Percentiles rank a stretch among this genome's conserved stretches.
Evolutionary conservation across 768 basidiomycete genomes (phyloP).

Genomic region (Zangia roseola): DNA sequence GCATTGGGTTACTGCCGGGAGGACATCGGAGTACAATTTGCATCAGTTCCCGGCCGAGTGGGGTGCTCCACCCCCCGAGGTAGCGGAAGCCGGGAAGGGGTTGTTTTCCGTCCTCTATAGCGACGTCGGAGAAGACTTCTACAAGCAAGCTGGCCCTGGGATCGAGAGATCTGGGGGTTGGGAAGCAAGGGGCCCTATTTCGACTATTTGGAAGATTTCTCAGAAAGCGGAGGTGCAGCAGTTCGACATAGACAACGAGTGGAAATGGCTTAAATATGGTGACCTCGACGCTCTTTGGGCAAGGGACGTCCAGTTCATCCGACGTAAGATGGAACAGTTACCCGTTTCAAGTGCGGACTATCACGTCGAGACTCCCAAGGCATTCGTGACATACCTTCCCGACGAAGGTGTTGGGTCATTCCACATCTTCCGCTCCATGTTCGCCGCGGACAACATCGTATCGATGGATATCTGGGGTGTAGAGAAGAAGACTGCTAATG

Average conservation of each 20-base stretch:
- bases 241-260: constrained; percentile 4
- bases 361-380: constrained; percentile 11
- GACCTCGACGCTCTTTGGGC: constrained; percentile 40
- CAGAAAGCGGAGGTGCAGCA: constrained; percentile 1
- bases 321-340: constrained; percentile 26
- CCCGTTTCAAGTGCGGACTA: constrained; percentile 5
- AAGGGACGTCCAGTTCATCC: constrained; percentile 39
- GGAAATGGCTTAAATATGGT: constrained; percentile 34
- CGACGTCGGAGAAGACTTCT: constrained; percentile 50
- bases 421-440: constrained; percentile 36
- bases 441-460: constrained; percentile 9
- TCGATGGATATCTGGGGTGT: constrained; percentile 22
- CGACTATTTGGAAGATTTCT: constrained; percentile 41
- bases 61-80: constrained; percentile 43
- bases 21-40: constrained; percentile 26
- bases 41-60: constrained; percentile 39
- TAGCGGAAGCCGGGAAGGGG: constrained; percentile 37
- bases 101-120: constrained; percentile 52
- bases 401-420: constrained; percentile 48
- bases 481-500: constrained; percentile 5
- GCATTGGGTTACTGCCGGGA: constrained; percentile 51
- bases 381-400: constrained; percentile 42
- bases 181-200: constrained; percentile 36
- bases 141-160: constrained; percentile 40
- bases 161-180: constrained; percentile 39